Conservation (phyloP, 345 rosid genomes). For the Mercurialis annua region DNA sequence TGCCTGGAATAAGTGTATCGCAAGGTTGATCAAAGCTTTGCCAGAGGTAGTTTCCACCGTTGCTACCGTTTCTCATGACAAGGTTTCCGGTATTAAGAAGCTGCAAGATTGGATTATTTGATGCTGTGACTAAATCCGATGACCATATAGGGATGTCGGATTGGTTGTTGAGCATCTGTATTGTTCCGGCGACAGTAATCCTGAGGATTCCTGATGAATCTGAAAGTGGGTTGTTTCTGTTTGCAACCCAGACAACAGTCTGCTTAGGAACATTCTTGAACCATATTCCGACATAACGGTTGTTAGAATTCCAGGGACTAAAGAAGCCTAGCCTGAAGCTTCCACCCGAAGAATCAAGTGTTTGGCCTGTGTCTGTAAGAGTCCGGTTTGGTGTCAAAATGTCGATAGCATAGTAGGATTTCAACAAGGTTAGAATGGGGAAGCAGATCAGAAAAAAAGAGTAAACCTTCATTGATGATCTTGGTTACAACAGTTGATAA, state of each 20-base stretch:
- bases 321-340: slow-evolving; percentile 13
- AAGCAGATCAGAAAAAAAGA: background rate
- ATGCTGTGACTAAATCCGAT: no score
- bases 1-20: slow-evolving; percentile 55
- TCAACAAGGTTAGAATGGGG: background rate
- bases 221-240: slow-evolving; percentile 36
- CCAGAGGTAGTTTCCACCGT: slow-evolving; percentile 38
- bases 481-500: background rate
- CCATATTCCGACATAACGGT: slow-evolving; percentile 42
- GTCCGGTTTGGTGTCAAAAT: slow-evolving; percentile 6
- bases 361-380: slow-evolving; percentile 8
- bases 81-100: slow-evolving; percentile 30
- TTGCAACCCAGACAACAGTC: slow-evolving; percentile 47
- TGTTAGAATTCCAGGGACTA: slow-evolving; percentile 12
- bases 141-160: no score
- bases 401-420: slow-evolving; percentile 1
- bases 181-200: no score
- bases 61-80: slow-evolving; percentile 14
- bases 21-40: slow-evolving; percentile 63
- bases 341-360: slow-evolving; percentile 8
- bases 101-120: slow-evolving; percentile 16
- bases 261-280: slow-evolving; percentile 15
- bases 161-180: no score
- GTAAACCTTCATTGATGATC: slow-evolving; percentile 18
- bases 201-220: slow-evolving; percentile 24